phyloP scores from a whole-genome alignment of 768 basidiomycete genomes.

The Kwoniella dendrophila region DNA sequence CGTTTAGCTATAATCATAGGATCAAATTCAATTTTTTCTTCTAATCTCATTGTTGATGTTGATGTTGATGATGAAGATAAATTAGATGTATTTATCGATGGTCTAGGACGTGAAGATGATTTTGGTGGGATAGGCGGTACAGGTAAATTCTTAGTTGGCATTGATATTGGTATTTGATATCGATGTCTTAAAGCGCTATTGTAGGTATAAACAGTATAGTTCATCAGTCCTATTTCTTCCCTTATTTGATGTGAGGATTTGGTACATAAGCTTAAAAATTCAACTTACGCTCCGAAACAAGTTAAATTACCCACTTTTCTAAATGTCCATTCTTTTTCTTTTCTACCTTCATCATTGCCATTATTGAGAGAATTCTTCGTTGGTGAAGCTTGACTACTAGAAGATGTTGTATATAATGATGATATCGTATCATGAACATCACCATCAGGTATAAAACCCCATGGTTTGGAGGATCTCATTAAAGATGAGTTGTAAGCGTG shows the following conservation, averaged over 20 bases:
- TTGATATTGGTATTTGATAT: constrained; percentile 40
- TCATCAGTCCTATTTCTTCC: too few relatives aligned
- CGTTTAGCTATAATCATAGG: constrained; percentile 46
- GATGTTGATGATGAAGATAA: neutral
- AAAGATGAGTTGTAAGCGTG: constrained; percentile 48
- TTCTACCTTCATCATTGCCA: constrained; percentile 14
- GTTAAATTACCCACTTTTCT: constrained; percentile 49
- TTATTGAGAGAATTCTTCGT: constrained; percentile 4
- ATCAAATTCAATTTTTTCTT: constrained; percentile 40
- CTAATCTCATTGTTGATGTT: neutral
- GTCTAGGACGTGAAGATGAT: constrained; percentile 13
- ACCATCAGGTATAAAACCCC: constrained; percentile 51
- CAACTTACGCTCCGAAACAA: constrained; percentile 53
- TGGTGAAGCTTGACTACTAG: neutral
- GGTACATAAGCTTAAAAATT: neutral
- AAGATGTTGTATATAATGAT: neutral
- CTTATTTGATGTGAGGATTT: too few relatives aligned
- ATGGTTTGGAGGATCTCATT: constrained; percentile 35
- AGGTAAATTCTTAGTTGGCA: constrained; percentile 1
- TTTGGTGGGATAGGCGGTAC: constrained; percentile 1
- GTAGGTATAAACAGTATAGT: too few relatives aligned
- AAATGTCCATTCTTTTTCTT: constrained; percentile 53
- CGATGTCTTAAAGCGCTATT: constrained; percentile 46
- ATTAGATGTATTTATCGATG: constrained; percentile 4
- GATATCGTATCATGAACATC: constrained; percentile 51